phyloP scores from a whole-genome alignment of 2,329 filamentous ascomycete genomes.

The Verticillium nubilum region DNA sequence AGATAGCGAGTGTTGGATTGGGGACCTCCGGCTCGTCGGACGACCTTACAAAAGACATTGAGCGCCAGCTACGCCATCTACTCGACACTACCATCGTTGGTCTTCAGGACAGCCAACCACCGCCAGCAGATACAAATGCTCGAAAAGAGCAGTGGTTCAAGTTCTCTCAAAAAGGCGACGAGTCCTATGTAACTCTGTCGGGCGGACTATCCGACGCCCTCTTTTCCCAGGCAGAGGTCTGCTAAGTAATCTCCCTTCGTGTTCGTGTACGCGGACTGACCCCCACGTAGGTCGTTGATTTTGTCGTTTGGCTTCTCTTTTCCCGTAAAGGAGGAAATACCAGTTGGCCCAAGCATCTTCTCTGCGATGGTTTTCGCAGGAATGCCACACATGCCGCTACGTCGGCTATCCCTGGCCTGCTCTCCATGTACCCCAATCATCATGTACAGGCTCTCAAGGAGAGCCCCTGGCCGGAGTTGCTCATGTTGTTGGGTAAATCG shows the following conservation, averaged over 20 bases:
- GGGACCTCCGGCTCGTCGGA: conserved; percentile 11
- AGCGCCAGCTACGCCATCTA: conserved; percentile 44
- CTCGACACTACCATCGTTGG: conserved; percentile 66
- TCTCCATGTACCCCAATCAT: conserved; percentile 59
- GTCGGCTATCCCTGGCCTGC: conserved; percentile 57
- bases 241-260: conserved; percentile 7
- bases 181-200: conserved; percentile 49
- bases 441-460: conserved; percentile 65
- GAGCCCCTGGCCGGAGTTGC: conserved; percentile 68
- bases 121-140: conserved; percentile 25
- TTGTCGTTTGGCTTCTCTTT: conserved; percentile 73
- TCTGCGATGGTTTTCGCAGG: conserved; percentile 78
- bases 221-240: conserved; percentile 61
- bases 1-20: conserved; percentile 42
- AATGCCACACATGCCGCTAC: conserved; percentile 21
- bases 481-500: conserved; percentile 66
- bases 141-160: conserved; percentile 51
- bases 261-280: neutral
- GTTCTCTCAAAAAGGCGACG: conserved; percentile 59
- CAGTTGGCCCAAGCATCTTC: conserved; percentile 61
- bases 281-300: conserved; percentile 61
- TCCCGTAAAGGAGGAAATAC: conserved; percentile 40
- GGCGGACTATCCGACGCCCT: conserved; percentile 34
- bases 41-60: conserved; percentile 21
- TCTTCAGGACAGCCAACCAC: neutral